Conservation (phyloP, 371 early-diverging fungal species). For the Conidiobolus incongruus region DNA sequence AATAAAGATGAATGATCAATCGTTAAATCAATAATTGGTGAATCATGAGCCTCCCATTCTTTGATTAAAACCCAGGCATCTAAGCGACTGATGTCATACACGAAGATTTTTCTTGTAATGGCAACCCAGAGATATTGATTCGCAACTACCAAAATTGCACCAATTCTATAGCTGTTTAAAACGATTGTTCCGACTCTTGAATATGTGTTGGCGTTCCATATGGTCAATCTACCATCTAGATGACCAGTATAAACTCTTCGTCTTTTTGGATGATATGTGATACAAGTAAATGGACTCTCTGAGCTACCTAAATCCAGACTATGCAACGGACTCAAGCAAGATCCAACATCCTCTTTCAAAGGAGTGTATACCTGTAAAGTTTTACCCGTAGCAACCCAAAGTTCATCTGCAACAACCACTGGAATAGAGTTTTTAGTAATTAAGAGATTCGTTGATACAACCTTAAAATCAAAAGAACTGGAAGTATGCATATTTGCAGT, state of each 20-base stretch:
- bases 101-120: slow-evolving; percentile 47
- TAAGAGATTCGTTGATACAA: slow-evolving; percentile 14
- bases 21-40: slow-evolving; percentile 18
- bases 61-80: slow-evolving; percentile 32
- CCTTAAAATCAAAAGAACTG: neutral
- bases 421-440: slow-evolving; percentile 16
- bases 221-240: slow-evolving; percentile 53
- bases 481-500: slow-evolving; percentile 10
- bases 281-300: slow-evolving; percentile 29
- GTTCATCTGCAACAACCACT: slow-evolving; percentile 16
- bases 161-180: slow-evolving; percentile 41
- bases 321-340: slow-evolving; percentile 46
- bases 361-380: slow-evolving; percentile 8
- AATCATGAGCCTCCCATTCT: slow-evolving; percentile 41
- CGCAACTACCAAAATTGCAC: slow-evolving; percentile 28
- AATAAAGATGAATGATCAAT: slow-evolving; percentile 11
- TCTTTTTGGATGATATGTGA: slow-evolving; percentile 22
- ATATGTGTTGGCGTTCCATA: slow-evolving; percentile 35
- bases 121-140: slow-evolving; percentile 55
- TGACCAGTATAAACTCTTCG: slow-evolving; percentile 40
- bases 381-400: slow-evolving; percentile 34
- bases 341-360: too few species aligned
- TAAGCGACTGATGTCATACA: slow-evolving; percentile 33
- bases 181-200: slow-evolving; percentile 19
- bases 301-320: slow-evolving; percentile 27